phyloP scores from a whole-genome alignment of 1,284 basidiomycete species.

The Melampsora medusae region DNA sequence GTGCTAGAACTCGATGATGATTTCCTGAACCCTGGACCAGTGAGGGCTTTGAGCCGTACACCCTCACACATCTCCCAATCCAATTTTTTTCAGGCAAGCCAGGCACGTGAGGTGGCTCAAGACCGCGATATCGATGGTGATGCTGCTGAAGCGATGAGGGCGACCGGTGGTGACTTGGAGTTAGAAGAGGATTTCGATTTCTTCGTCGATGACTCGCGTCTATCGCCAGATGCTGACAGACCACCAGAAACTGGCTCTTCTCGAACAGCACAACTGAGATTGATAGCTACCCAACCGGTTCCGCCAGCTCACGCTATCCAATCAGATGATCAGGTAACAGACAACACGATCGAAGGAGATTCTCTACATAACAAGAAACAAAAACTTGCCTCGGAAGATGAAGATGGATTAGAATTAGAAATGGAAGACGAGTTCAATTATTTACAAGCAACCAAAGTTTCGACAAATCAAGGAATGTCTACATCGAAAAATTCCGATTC shows the following conservation, averaged over 20 bases:
- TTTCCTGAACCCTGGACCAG: background rate
- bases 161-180: background rate
- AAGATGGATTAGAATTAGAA: background rate
- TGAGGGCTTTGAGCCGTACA: background rate
- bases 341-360: background rate
- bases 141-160: constrained; percentile 27
- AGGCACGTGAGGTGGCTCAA: constrained; percentile 9
- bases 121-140: constrained; percentile 34
- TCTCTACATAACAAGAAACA: background rate
- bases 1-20: background rate
- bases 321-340: background rate
- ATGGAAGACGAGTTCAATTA: constrained; percentile 7
- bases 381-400: background rate
- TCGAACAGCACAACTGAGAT: background rate
- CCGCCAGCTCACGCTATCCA: background rate
- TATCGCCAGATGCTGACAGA: background rate
- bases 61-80: background rate
- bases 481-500: background rate
- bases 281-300: background rate
- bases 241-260: too few species aligned
- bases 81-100: constrained; percentile 2
- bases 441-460: background rate
- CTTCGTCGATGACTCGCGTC: background rate
- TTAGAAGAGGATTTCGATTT: constrained; percentile 10
- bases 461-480: background rate